Conservation (phyloP, 257 asterid genomes). For the Euphrasia confusa region DNA sequence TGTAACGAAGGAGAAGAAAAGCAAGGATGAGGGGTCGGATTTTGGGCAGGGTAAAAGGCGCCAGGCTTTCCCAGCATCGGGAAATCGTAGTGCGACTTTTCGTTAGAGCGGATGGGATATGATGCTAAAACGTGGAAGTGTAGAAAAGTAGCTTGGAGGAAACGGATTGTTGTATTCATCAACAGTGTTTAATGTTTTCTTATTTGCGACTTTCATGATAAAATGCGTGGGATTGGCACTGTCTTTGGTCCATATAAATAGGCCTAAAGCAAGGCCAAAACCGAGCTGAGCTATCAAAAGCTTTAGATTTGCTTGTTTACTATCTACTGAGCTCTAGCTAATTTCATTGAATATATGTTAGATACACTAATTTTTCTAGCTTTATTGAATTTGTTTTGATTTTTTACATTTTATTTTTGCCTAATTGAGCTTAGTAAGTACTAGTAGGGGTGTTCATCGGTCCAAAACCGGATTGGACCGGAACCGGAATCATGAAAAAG, state of each 20-base stretch:
- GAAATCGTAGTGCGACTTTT: slow-evolving; percentile 82
- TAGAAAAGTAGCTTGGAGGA: slow-evolving; percentile 2
- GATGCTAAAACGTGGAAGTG: background rate
- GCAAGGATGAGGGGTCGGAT: slow-evolving; percentile 39
- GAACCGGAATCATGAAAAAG: too few species aligned
- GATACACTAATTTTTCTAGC: background rate
- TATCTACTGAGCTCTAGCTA: background rate
- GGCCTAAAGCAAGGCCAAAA: background rate
- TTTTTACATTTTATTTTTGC: too few species aligned
- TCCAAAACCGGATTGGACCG: too few species aligned
- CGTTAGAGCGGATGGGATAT: slow-evolving; percentile 30
- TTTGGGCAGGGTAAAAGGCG: slow-evolving; percentile 76
- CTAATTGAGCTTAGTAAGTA: too few species aligned
- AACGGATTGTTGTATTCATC: background rate
- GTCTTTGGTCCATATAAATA: background rate
- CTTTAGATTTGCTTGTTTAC: background rate
- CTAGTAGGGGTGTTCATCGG: too few species aligned
- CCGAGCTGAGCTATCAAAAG: background rate
- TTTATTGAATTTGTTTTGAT: too few species aligned
- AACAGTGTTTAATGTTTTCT: background rate
- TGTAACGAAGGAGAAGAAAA: slow-evolving; percentile 10
- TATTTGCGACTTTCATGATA: slow-evolving; percentile 1
- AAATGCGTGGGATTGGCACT: background rate
- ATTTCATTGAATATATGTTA: too few species aligned
- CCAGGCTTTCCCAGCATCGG: slow-evolving; percentile 89